Base-by-base conservation (phyloP, 2,329 filamentous ascomycete genomes). In the Apiospora kogelbergensis region DNA sequence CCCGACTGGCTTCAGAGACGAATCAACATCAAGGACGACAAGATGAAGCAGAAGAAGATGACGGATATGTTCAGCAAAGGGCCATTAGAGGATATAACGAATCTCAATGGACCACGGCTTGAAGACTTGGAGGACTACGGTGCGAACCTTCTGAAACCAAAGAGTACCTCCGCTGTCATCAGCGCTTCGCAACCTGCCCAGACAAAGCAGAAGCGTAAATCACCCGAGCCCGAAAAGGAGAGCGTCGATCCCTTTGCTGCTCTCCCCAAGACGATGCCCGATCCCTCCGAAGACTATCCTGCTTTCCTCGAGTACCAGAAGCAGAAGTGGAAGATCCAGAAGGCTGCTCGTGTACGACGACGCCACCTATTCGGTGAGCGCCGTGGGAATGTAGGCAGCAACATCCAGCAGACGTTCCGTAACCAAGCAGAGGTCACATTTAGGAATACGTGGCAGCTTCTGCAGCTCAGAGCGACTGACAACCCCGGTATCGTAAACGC, bases 311-410 rank as follows among this genome's bases (percentile, higher is more conserved):
- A 92, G 76, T 98, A 98, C 76, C 96, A 99, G 78, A 99, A 99
- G 81, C 90, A 95, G 82, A 99, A 99, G 81, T 99, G 96, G 96
- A 98, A 95, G 83, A 91, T 98, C 45, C 96, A 99, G 78, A 97
- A 94, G 77, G 92, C 97, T 78, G 94, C 95, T 42, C 90, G 96
- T 26, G 86, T 91, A 70, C 90, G 95, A 57, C 88, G 97, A 72
- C 89, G 95, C 65, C 96, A 99, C 78, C 84, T 99, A 0, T 99
- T 99, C 75, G 96, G 96, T 70, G 95, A 99, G 75, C 91, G 92
- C 69, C 88, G 90, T 70, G 84, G 84, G 13, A 91, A 91, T 68
- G 87, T 86, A 48, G 89, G 92, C 76, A 87, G 80, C 76, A 89
- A 89, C 71, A 87, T 91, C 73, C 88, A 90, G 74, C 86, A 89